These are phyloP conservation scores for Haplographium delicatum DNA, from an alignment of 495 filamentous ascomycete genomes.

Conservation along the genomic window DNA sequence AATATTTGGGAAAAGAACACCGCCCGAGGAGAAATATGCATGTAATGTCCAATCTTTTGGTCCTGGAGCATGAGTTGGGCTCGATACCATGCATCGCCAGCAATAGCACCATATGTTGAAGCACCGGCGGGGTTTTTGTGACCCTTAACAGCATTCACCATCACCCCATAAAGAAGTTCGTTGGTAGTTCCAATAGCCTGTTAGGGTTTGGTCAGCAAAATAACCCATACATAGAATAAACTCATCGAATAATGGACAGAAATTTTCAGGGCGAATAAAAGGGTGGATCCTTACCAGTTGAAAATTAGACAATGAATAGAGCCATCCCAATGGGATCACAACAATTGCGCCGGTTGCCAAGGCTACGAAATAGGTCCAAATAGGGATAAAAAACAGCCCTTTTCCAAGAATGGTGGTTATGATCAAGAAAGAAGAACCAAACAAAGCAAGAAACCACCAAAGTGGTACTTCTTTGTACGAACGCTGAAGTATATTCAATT, in stretches of 20 bases:
- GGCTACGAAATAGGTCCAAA: slow-evolving; percentile 51
- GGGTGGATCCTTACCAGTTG: slow-evolving; percentile 39
- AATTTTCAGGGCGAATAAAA: no score
- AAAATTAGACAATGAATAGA: slow-evolving; percentile 52
- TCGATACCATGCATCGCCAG: slow-evolving; percentile 35
- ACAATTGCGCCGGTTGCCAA: slow-evolving; percentile 44
- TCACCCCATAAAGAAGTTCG: slow-evolving; percentile 51
- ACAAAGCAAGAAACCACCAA: slow-evolving; percentile 49
- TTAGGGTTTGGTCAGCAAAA: neutral
- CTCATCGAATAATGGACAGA: no score
- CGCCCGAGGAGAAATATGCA: slow-evolving; percentile 59
- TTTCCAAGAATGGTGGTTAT: slow-evolving; percentile 41
- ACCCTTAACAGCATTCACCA: slow-evolving; percentile 43
- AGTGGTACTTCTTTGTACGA: slow-evolving; percentile 49
- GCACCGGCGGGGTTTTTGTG: slow-evolving; percentile 49
- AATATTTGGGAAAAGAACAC: slow-evolving; percentile 57
- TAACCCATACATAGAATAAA: no score
- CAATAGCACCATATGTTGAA: slow-evolving; percentile 47
- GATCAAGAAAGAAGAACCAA: slow-evolving; percentile 39
- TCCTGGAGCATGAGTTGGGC: slow-evolving; percentile 44
- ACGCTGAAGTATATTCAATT: slow-evolving; percentile 49
- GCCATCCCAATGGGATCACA: slow-evolving; percentile 49
- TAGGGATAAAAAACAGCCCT: slow-evolving; percentile 48
- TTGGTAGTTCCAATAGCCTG: slow-evolving; percentile 48
- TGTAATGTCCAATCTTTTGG: slow-evolving; percentile 51